Conservation (phyloP, 2,329 filamentous ascomycete species). For the Stachybotrys elegans region DNA sequence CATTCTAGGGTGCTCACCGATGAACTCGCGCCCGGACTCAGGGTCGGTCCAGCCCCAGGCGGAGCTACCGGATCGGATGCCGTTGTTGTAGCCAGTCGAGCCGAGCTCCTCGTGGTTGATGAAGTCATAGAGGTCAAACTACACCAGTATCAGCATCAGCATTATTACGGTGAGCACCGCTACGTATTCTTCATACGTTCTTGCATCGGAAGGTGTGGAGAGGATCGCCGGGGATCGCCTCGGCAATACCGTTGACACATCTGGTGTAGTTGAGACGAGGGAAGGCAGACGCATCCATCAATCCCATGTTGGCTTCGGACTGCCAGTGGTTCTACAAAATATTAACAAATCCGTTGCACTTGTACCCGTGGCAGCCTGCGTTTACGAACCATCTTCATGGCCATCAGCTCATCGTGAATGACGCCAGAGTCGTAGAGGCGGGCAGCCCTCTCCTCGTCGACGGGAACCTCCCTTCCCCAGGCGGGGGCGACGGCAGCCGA, state of each 20-base stretch:
- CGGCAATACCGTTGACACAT: slow-evolving; percentile 38
- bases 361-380: background rate
- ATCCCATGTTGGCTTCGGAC: background rate
- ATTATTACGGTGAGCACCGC: background rate
- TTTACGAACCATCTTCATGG: slow-evolving; percentile 1
- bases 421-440: slow-evolving; percentile 2
- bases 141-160: background rate
- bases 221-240: slow-evolving; percentile 38
- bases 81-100: slow-evolving; percentile 20
- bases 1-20: slow-evolving; percentile 8
- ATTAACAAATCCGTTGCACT: background rate
- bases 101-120: slow-evolving; percentile 49
- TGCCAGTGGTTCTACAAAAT: background rate
- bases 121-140: slow-evolving; percentile 46
- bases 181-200: slow-evolving; percentile 26
- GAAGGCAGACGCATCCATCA: slow-evolving; percentile 15
- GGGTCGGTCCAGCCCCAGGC: slow-evolving; percentile 41
- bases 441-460: slow-evolving; percentile 2
- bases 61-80: slow-evolving; percentile 26
- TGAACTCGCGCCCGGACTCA: slow-evolving; percentile 42
- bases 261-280: slow-evolving; percentile 30
- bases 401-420: slow-evolving; percentile 2
- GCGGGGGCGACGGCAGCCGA: background rate
- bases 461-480: slow-evolving; percentile 1
- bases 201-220: slow-evolving; percentile 43